Evolutionary conservation across 768 basidiomycete genomes (phyloP).

Genomic region (Termitomyces sp.): DNA sequence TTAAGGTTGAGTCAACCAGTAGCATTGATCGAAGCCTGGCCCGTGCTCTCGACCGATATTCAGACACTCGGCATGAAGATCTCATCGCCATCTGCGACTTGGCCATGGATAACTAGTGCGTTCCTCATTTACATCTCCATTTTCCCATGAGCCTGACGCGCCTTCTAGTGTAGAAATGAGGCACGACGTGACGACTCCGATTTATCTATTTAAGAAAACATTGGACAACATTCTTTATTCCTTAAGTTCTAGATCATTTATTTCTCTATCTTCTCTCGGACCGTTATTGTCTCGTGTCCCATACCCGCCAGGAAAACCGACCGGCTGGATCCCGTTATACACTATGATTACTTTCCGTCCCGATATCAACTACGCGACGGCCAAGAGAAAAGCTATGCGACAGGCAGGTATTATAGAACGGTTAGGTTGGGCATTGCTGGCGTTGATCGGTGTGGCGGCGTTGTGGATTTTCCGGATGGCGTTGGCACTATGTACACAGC

Average conservation of each 20-base stretch:
- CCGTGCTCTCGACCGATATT: slow-evolving; percentile 74
- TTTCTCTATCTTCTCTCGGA: slow-evolving; percentile 45
- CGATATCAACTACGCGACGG: slow-evolving; percentile 88
- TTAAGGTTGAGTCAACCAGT: slow-evolving; percentile 28
- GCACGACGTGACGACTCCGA: slow-evolving; percentile 80
- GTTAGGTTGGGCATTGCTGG: slow-evolving; percentile 48
- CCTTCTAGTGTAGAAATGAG: slow-evolving; percentile 85
- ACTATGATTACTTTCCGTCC: slow-evolving; percentile 98
- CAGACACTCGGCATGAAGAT: slow-evolving; percentile 81
- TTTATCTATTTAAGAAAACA: slow-evolving; percentile 76
- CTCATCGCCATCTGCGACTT: slow-evolving; percentile 88
- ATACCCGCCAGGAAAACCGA: slow-evolving; percentile 58
- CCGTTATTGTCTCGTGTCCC: slow-evolving; percentile 48
- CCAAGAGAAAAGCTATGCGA: slow-evolving; percentile 61
- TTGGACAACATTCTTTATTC: slow-evolving; percentile 75
- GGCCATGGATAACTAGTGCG: slow-evolving; percentile 97
- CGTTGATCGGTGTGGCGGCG: slow-evolving; percentile 40
- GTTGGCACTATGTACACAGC: slow-evolving; percentile 21
- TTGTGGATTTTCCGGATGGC: slow-evolving; percentile 41
- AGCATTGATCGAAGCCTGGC: slow-evolving; percentile 56
- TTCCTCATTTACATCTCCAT: slow-evolving; percentile 18
- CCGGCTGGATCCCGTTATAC: slow-evolving; percentile 91
- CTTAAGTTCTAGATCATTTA: slow-evolving; percentile 50
- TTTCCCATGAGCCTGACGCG: slow-evolving; percentile 17
- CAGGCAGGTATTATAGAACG: slow-evolving; percentile 65